Evolutionary conservation across 2,329 filamentous ascomycete species (phyloP).

Genomic region (Delphinella strobiligena): DNA sequence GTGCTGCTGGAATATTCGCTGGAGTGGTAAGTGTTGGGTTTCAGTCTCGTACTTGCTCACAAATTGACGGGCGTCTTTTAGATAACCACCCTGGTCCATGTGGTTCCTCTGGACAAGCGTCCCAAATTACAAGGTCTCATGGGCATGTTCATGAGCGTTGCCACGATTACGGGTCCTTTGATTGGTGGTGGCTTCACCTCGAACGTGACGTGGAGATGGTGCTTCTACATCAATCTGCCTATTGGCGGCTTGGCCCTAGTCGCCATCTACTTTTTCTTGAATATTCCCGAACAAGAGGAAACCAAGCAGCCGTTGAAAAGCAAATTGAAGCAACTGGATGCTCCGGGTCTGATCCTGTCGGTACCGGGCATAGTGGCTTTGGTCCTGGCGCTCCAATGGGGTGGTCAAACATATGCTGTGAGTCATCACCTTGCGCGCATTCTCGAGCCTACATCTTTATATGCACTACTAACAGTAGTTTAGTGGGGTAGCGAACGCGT

Average conservation of each 20-base stretch:
- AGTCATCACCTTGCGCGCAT: conserved; percentile 13
- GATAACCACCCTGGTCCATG: neutral
- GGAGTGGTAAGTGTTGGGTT: conserved; percentile 29
- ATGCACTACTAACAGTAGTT: conserved; percentile 18
- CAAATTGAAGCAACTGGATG: conserved; percentile 34
- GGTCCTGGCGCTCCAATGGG: conserved; percentile 36
- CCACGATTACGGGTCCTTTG: conserved; percentile 30
- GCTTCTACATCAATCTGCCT: conserved; percentile 35
- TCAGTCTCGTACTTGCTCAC: neutral
- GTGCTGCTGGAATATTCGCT: conserved; percentile 37
- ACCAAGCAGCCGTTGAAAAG: conserved; percentile 17
- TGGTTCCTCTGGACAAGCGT: conserved; percentile 27
- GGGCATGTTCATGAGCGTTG: conserved; percentile 24
- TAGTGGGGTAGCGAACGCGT: neutral
- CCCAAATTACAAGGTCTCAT: conserved; percentile 26
- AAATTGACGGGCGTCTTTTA: neutral
- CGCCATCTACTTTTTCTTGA: conserved; percentile 28
- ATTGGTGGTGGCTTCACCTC: conserved; percentile 33
- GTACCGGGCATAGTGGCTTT: conserved; percentile 28
- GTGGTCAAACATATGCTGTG: conserved; percentile 22
- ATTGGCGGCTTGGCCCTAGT: conserved; percentile 29
- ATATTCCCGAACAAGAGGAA: conserved; percentile 19
- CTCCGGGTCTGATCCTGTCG: conserved; percentile 27
- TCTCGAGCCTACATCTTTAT: conserved; percentile 8
- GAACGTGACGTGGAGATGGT: conserved; percentile 29